These are phyloP conservation scores for Neoconidiobolus thromboides DNA, from an alignment of 371 early-diverging fungal species.

Conservation along the genomic window DNA sequence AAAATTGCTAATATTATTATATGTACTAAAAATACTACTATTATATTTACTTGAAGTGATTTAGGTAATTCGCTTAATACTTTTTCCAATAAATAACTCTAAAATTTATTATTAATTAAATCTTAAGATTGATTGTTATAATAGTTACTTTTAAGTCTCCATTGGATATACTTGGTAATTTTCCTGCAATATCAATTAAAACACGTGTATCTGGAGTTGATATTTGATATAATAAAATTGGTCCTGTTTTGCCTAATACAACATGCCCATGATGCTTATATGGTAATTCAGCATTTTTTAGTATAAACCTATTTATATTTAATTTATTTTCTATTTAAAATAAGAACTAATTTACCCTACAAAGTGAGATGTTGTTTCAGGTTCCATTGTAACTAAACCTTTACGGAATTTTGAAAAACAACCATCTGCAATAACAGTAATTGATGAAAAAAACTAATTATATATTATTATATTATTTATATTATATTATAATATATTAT, in stretches of 20 bases:
- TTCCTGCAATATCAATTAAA: slow-evolving; percentile 81
- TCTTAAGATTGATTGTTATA: slow-evolving; percentile 1
- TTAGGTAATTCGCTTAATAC: slow-evolving; percentile 54
- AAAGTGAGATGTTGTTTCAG: slow-evolving; percentile 47
- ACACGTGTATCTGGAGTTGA: slow-evolving; percentile 73
- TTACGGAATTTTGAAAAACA: slow-evolving; percentile 87
- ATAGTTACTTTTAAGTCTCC: slow-evolving; percentile 28
- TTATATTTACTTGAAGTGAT: slow-evolving; percentile 23
- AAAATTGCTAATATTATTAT: neutral
- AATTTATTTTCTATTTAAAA: neutral
- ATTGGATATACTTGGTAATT: slow-evolving; percentile 43
- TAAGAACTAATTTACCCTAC: slow-evolving; percentile 34
- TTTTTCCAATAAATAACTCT: slow-evolving; percentile 29
- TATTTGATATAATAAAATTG: slow-evolving; percentile 89
- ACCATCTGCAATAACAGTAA: slow-evolving; percentile 78
- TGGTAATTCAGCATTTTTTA: slow-evolving; percentile 53
- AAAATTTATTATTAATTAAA: slow-evolving; percentile 10
- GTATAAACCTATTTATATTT: slow-evolving; percentile 19
- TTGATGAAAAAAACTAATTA: slow-evolving; percentile 26
- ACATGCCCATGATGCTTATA: slow-evolving; percentile 80
- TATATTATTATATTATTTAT: neutral
- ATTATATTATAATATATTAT: neutral
- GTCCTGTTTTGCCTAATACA: slow-evolving; percentile 60
- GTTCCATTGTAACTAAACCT: slow-evolving; percentile 28
- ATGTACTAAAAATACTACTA: neutral